Conservation (phyloP, 345 rosid species). For the Reutealis trisperma region DNA sequence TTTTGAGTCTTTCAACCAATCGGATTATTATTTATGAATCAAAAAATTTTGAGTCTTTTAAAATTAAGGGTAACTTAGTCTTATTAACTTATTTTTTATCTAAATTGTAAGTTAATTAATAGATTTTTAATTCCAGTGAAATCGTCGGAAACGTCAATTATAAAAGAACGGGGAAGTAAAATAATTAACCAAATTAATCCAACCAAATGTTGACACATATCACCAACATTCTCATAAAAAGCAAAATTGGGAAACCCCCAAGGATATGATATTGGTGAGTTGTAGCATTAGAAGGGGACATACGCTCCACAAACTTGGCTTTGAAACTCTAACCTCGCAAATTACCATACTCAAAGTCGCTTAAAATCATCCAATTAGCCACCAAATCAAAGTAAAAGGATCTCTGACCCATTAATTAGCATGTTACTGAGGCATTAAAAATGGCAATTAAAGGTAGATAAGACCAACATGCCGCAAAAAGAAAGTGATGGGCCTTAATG, state of each 20-base stretch:
- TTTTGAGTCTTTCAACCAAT: too few species aligned
- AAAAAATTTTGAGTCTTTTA: too few species aligned
- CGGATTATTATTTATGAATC: too few species aligned
- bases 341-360: neutral
- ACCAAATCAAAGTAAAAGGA: neutral
- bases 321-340: conserved; percentile 22
- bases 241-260: conserved; percentile 18
- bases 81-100: too few species aligned
- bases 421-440: neutral
- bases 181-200: neutral
- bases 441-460: conserved; percentile 1
- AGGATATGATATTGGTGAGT: neutral
- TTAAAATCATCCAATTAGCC: conserved; percentile 4
- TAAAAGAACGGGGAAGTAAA: too few species aligned
- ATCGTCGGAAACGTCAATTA: too few species aligned
- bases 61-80: too few species aligned
- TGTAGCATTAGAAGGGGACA: conserved; percentile 41
- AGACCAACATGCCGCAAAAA: conserved; percentile 38
- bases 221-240: conserved; percentile 35
- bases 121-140: too few species aligned
- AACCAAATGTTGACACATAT: conserved; percentile 12
- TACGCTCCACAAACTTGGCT: conserved; percentile 20
- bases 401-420: neutral
- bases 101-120: too few species aligned
- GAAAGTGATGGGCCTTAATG: conserved; percentile 31